phyloP scores from a whole-genome alignment of 768 basidiomycete species.

The Pisolithus sp. region DNA sequence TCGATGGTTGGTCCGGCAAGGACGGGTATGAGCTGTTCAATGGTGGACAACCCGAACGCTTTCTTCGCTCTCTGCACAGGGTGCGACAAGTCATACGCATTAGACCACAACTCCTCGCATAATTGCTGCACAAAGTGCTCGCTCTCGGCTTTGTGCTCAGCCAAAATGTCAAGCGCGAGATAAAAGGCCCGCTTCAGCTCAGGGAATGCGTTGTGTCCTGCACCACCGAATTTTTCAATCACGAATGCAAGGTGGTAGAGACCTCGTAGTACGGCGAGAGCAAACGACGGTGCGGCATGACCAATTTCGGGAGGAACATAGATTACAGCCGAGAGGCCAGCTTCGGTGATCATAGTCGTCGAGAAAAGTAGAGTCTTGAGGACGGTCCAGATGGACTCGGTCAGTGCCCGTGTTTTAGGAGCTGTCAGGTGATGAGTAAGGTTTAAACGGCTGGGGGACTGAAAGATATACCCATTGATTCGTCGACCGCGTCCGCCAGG shows the following conservation, averaged over 20 bases:
- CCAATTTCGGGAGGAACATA: conserved; percentile 42
- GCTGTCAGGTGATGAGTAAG: conserved; percentile 23
- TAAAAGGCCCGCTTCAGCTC: conserved; percentile 75
- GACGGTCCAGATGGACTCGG: conserved; percentile 54
- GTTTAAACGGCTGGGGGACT: conserved; percentile 20
- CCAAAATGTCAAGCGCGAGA: conserved; percentile 68
- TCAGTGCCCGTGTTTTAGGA: conserved; percentile 37
- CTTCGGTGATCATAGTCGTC: conserved; percentile 61
- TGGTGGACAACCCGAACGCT: conserved; percentile 64
- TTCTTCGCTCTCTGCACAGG: conserved; percentile 30
- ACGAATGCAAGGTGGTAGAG: conserved; percentile 70
- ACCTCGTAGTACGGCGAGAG: conserved; percentile 46
- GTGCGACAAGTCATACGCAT: conserved; percentile 17
- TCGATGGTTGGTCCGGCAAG: conserved; percentile 49
- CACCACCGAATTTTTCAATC: conserved; percentile 73
- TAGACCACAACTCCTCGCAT: conserved; percentile 24
- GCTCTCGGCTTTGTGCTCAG: conserved; percentile 32
- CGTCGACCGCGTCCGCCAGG: conserved; percentile 20
- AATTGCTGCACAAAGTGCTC: conserved; percentile 35
- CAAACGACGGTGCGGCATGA: conserved; percentile 41
- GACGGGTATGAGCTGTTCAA: conserved; percentile 71
- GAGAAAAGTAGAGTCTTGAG: conserved; percentile 76
- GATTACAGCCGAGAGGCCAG: conserved; percentile 47
- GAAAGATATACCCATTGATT: conserved; percentile 27
- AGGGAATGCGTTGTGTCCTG: conserved; percentile 47